These are phyloP conservation scores for Ramalina intermedia DNA, from an alignment of 495 filamentous ascomycete genomes.

Conservation along the genomic window DNA sequence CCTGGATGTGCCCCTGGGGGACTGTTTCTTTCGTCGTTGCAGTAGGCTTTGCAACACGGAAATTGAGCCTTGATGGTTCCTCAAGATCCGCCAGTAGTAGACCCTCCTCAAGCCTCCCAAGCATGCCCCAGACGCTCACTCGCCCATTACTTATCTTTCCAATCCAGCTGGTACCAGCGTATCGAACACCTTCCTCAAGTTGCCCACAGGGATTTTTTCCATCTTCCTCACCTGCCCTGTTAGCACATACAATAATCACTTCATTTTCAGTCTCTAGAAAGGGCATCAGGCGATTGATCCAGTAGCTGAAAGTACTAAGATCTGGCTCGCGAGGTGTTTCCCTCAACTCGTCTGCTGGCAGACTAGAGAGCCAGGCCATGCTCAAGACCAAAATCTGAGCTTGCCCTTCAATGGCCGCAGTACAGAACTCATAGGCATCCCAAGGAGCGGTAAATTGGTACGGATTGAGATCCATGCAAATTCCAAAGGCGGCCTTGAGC, in stretches of 20 bases:
- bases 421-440: constrained; percentile 74
- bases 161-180: constrained; percentile 78
- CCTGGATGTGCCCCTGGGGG: too few relatives aligned
- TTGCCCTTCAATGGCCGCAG: constrained; percentile 47
- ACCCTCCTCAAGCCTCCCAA: constrained; percentile 31
- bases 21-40: too few relatives aligned
- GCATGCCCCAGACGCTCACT: constrained; percentile 18
- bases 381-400: constrained; percentile 64
- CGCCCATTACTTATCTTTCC: constrained; percentile 32
- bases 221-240: constrained; percentile 45
- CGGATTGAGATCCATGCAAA: constrained; percentile 66
- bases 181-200: constrained; percentile 24
- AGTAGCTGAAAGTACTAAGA: constrained; percentile 71
- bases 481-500: constrained; percentile 57
- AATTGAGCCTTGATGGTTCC: neutral
- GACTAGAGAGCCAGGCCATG: constrained; percentile 75
- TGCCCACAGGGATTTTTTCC: constrained; percentile 15
- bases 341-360: constrained; percentile 31
- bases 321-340: constrained; percentile 45
- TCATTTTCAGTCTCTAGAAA: constrained; percentile 34
- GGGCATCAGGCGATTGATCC: constrained; percentile 72
- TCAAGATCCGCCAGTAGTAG: constrained; percentile 36
- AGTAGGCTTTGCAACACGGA: too few relatives aligned
- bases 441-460: constrained; percentile 68
- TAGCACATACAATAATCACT: constrained; percentile 69